Percentiles rank a stretch among this genome's conserved stretches.
These are phyloP conservation scores for Breynia disticha DNA, from an alignment of 441 rosid species.

Conservation along the genomic window DNA sequence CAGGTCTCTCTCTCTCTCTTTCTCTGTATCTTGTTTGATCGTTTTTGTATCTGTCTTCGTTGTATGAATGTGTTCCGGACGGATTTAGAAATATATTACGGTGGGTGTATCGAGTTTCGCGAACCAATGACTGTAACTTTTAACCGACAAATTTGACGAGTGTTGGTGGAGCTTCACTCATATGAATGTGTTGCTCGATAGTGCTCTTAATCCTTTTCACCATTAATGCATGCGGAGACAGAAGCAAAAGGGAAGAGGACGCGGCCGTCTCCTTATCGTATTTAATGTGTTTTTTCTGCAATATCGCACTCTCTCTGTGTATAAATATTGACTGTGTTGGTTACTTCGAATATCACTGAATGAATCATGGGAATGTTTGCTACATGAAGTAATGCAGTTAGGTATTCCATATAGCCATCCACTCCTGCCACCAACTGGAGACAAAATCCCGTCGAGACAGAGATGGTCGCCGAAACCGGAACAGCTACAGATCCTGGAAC, in stretches of 20 bases:
- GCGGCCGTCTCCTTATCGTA: too few relatives aligned
- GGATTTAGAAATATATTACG: too few relatives aligned
- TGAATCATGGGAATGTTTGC: background rate
- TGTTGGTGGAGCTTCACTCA: too few relatives aligned
- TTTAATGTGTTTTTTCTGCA: background rate
- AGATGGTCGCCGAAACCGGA: slow-evolving; percentile 70
- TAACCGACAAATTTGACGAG: too few relatives aligned
- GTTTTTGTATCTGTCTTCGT: background rate
- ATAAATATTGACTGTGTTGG: background rate
- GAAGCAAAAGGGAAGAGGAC: too few relatives aligned
- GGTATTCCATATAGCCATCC: slow-evolving; percentile 46
- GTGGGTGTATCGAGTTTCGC: too few relatives aligned
- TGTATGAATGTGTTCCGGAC: background rate
- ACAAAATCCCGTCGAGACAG: slow-evolving; percentile 57
- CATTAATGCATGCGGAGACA: too few relatives aligned
- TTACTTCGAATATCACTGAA: background rate
- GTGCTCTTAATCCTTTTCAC: too few relatives aligned
- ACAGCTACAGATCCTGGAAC: slow-evolving; percentile 68
- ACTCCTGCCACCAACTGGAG: slow-evolving; percentile 25
- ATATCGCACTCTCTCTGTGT: background rate
- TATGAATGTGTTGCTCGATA: too few relatives aligned
- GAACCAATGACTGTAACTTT: too few relatives aligned
- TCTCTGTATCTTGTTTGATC: background rate
- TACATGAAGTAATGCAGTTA: slow-evolving; percentile 25
- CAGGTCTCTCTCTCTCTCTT: slow-evolving; percentile 27